These are phyloP conservation scores for Solanum arcanum DNA, from an alignment of 257 asterid species.

Conservation along the genomic window DNA sequence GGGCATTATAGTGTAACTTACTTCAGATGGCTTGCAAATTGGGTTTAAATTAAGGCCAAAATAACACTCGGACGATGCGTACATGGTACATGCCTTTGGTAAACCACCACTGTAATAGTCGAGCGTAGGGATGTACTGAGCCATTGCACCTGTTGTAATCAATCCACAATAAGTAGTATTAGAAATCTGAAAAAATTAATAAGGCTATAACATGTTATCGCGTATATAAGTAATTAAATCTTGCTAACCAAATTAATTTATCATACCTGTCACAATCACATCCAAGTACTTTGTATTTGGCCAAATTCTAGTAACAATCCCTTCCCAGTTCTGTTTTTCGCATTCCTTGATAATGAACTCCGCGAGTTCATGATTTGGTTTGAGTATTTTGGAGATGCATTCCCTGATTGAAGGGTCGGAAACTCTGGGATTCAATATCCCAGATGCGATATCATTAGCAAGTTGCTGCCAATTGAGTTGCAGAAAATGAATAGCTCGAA, in stretches of 20 bases:
- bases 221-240: neutral
- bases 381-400: conserved; percentile 25
- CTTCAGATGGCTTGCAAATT: conserved; percentile 47
- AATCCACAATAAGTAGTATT: neutral
- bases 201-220: neutral
- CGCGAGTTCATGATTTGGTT: conserved; percentile 34
- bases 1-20: conserved; percentile 75
- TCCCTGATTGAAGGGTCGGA: conserved; percentile 20
- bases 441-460: conserved; percentile 42
- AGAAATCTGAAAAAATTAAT: neutral
- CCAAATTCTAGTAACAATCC: conserved; percentile 67
- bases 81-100: conserved; percentile 74
- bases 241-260: neutral
- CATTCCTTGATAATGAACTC: conserved; percentile 36
- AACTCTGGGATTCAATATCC: conserved; percentile 33
- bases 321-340: conserved; percentile 55
- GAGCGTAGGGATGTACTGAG: conserved; percentile 66
- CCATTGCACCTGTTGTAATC: conserved; percentile 63
- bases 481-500: conserved; percentile 65
- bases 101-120: conserved; percentile 68
- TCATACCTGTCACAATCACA: neutral
- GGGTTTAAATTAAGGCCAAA: conserved; percentile 69
- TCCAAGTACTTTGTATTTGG: conserved; percentile 62
- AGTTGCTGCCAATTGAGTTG: conserved; percentile 56
- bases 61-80: conserved; percentile 80